Evolutionary conservation across 495 filamentous ascomycete genomes (phyloP).

Genomic region (Aspergillus heteromorphus): DNA sequence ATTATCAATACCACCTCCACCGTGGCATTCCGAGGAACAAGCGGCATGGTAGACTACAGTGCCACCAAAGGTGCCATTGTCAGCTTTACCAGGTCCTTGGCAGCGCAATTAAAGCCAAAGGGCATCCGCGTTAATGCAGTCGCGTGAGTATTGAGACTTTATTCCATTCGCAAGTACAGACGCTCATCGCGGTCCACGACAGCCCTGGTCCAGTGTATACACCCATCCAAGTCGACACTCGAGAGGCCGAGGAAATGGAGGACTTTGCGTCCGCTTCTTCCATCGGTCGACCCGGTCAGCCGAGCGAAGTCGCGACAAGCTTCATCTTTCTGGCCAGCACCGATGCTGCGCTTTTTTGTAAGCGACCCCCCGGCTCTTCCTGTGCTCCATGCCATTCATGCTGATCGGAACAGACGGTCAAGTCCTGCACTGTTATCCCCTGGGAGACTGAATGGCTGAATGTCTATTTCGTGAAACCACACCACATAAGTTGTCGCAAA

Average conservation of each 20-base stretch:
- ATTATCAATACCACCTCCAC: conserved; percentile 60
- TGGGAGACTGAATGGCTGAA: conserved; percentile 27
- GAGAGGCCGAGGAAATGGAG: conserved; percentile 47
- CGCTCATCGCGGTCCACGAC: neutral
- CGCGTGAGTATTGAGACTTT: conserved; percentile 34
- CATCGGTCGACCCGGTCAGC: conserved; percentile 52
- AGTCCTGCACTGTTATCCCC: conserved; percentile 46
- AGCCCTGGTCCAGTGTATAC: conserved; percentile 56
- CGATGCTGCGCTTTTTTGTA: conserved; percentile 50
- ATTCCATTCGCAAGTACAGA: neutral
- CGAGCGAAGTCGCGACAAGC: conserved; percentile 57
- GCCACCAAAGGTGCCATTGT: conserved; percentile 59
- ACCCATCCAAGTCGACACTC: conserved; percentile 51
- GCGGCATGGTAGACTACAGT: conserved; percentile 53
- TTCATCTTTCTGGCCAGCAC: conserved; percentile 57
- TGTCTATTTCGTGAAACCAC: neutral
- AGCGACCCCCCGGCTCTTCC: conserved; percentile 4
- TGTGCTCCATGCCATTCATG: neutral
- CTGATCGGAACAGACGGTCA: conserved; percentile 38
- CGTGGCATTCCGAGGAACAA: conserved; percentile 49
- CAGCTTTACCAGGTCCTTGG: conserved; percentile 53
- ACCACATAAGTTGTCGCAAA: neutral
- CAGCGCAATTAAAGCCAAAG: conserved; percentile 49
- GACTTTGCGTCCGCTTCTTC: conserved; percentile 32
- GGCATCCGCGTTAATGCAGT: conserved; percentile 62